Percentiles rank a stretch among this genome's conserved stretches.
Evolutionary conservation across 2,329 filamentous ascomycete species (phyloP).

Genomic region (Biscogniauxia mediterranea): DNA sequence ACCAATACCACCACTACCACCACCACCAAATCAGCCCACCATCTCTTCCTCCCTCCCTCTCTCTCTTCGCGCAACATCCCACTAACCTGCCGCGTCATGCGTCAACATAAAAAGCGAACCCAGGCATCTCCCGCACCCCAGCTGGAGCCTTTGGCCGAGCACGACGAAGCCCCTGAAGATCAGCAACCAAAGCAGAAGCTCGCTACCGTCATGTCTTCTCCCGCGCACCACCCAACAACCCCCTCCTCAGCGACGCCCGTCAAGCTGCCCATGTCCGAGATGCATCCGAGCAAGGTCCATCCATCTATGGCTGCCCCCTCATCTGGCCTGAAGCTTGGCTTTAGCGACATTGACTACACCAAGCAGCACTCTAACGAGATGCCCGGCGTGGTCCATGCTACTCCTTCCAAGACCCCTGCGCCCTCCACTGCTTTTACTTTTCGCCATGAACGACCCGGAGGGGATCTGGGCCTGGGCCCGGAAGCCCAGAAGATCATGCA

Average conservation of each 20-base stretch:
- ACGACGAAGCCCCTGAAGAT: slow-evolving; percentile 36
- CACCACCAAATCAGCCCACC: slow-evolving; percentile 4
- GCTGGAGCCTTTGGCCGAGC: slow-evolving; percentile 42
- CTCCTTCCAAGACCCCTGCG: slow-evolving; percentile 59
- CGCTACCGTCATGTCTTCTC: slow-evolving; percentile 36
- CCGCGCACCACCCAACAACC: slow-evolving; percentile 43
- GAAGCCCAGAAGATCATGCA: slow-evolving; percentile 61
- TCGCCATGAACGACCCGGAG: slow-evolving; percentile 51
- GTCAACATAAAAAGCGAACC: slow-evolving; percentile 16
- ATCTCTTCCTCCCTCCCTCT: not conserved
- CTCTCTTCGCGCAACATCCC: not conserved
- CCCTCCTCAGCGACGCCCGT: slow-evolving; percentile 64
- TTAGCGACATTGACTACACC: slow-evolving; percentile 68
- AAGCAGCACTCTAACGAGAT: slow-evolving; percentile 43
- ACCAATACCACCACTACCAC: slow-evolving; percentile 7
- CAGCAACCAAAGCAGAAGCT: slow-evolving; percentile 29
- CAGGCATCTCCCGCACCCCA: slow-evolving; percentile 32
- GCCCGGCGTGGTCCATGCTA: slow-evolving; percentile 50
- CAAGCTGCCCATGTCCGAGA: slow-evolving; percentile 74
- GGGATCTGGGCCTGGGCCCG: slow-evolving; percentile 55
- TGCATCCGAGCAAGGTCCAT: slow-evolving; percentile 86
- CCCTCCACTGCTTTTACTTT: slow-evolving; percentile 66
- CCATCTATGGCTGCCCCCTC: slow-evolving; percentile 74
- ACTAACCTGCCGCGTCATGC: slow-evolving; percentile 5
- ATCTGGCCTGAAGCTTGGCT: slow-evolving; percentile 78